Conservation (phyloP, 495 filamentous ascomycete species). For the Cercophora samala region DNA sequence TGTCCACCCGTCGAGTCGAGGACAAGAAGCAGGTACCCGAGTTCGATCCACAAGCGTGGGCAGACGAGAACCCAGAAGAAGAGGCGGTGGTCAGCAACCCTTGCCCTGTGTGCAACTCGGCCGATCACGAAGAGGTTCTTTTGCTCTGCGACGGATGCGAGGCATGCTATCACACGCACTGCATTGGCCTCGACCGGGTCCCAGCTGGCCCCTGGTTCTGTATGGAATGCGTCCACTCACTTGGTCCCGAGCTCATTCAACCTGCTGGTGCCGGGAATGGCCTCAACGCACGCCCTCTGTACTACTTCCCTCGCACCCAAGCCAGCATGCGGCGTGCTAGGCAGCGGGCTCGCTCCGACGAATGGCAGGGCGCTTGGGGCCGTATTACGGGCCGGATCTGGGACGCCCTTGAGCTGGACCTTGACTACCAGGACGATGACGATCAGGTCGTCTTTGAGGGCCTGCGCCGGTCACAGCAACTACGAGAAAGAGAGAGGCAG, state of each 20-base stretch:
- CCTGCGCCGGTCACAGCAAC: slow-evolving; percentile 53
- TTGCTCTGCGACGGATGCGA: slow-evolving; percentile 88
- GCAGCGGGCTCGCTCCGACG: slow-evolving; percentile 46
- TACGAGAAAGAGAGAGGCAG: slow-evolving; percentile 59
- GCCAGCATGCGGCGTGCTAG: slow-evolving; percentile 46
- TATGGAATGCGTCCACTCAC: slow-evolving; percentile 59
- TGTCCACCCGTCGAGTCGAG: slow-evolving; percentile 81
- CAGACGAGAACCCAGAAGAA: slow-evolving; percentile 70
- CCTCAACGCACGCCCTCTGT: slow-evolving; percentile 14
- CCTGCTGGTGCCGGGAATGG: neutral
- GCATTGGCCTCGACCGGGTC: slow-evolving; percentile 71
- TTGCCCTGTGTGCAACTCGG: slow-evolving; percentile 74
- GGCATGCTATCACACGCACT: slow-evolving; percentile 78
- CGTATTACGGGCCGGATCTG: slow-evolving; percentile 49
- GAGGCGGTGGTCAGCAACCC: slow-evolving; percentile 59
- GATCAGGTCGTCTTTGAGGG: slow-evolving; percentile 43
- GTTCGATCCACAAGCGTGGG: slow-evolving; percentile 74
- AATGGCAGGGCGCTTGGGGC: slow-evolving; percentile 57
- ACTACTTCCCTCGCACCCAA: slow-evolving; percentile 49
- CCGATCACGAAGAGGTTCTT: slow-evolving; percentile 73
- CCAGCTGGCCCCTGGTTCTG: slow-evolving; percentile 83
- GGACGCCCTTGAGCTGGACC: slow-evolving; percentile 65
- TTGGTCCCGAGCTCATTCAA: slow-evolving; percentile 46
- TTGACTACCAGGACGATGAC: slow-evolving; percentile 87
- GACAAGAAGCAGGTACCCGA: slow-evolving; percentile 88